A percentile compares a stretch with the other conserved stretches of the same genome.
Evolutionary conservation across 2,329 filamentous ascomycete genomes (phyloP).

Genomic region (Alternaria sp.): DNA sequence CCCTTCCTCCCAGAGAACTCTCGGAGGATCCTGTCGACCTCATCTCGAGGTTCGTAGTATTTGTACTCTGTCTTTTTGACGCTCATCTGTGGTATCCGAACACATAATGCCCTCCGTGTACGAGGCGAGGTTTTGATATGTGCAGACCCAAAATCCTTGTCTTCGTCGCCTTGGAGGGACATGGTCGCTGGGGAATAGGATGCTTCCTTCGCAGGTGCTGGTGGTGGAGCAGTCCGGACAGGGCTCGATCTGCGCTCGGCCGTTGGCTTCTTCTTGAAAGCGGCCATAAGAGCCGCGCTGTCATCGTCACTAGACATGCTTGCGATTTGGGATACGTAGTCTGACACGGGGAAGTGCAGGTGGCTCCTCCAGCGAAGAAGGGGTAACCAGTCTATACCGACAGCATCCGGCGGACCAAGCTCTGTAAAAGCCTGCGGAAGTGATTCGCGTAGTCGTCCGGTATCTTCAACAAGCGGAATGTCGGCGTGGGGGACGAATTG

Average conservation of each 20-base stretch:
- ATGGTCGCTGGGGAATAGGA: constrained; percentile 28
- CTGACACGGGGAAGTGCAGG: neutral
- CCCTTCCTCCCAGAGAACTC: constrained; percentile 44
- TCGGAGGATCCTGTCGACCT: constrained; percentile 53
- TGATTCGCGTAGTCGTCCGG: neutral
- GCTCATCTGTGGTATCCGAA: constrained; percentile 37
- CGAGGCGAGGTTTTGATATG: neutral
- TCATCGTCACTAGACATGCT: constrained; percentile 43
- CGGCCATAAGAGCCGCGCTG: constrained; percentile 37
- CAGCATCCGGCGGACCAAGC: neutral
- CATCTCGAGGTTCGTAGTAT: constrained; percentile 43
- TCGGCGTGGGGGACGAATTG: neutral
- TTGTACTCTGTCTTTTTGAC: constrained; percentile 46
- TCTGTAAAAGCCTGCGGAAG: neutral
- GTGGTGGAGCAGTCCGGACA: neutral
- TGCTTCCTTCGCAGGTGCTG: constrained; percentile 7
- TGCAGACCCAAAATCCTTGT: constrained; percentile 1
- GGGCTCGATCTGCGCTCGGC: constrained; percentile 6
- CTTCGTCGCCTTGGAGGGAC: constrained; percentile 24
- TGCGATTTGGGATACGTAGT: constrained; percentile 1
- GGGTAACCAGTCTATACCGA: neutral
- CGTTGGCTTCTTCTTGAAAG: constrained; percentile 32
- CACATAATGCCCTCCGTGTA: constrained; percentile 30
- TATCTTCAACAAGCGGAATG: rapidly evolving
- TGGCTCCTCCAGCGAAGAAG: neutral